phyloP scores from a whole-genome alignment of 2,329 filamentous ascomycete species.

The Xylariaceae sp. region DNA sequence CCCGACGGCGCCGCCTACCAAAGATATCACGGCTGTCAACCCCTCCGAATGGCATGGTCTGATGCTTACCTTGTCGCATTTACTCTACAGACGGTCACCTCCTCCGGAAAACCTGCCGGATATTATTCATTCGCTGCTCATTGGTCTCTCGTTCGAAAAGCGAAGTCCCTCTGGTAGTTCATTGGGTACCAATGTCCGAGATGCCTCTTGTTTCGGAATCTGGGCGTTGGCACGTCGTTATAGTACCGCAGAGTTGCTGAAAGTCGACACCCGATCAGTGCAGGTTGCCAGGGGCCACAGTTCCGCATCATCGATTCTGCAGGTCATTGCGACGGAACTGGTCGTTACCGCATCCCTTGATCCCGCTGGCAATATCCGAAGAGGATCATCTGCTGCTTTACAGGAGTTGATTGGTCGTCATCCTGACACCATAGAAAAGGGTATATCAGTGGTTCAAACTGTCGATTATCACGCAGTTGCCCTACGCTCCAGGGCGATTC shows the following conservation, averaged over 20 bases:
- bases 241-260: constrained; percentile 67
- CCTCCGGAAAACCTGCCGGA: constrained; percentile 63
- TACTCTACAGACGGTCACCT: constrained; percentile 79
- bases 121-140: constrained; percentile 70
- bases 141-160: constrained; percentile 84
- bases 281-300: constrained; percentile 36
- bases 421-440: constrained; percentile 74
- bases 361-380: constrained; percentile 84
- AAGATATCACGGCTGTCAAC: constrained; percentile 70
- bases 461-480: constrained; percentile 94
- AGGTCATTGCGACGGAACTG: constrained; percentile 75
- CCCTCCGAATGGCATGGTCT: constrained; percentile 87
- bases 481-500: constrained; percentile 74
- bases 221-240: constrained; percentile 91
- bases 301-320: constrained; percentile 52
- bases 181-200: constrained; percentile 82
- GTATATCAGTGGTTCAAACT: constrained; percentile 79
- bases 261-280: constrained; percentile 49
- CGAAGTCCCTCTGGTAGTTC: constrained; percentile 78
- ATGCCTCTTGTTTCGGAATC: constrained; percentile 93
- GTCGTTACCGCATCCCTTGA: constrained; percentile 80
- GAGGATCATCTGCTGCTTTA: constrained; percentile 86
- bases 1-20: constrained; percentile 33
- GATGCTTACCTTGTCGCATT: constrained; percentile 78
- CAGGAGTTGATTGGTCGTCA: constrained; percentile 93